These are phyloP conservation scores for Cryphonectria nitschkei DNA, from an alignment of 2,329 filamentous ascomycete genomes.

Conservation along the genomic window DNA sequence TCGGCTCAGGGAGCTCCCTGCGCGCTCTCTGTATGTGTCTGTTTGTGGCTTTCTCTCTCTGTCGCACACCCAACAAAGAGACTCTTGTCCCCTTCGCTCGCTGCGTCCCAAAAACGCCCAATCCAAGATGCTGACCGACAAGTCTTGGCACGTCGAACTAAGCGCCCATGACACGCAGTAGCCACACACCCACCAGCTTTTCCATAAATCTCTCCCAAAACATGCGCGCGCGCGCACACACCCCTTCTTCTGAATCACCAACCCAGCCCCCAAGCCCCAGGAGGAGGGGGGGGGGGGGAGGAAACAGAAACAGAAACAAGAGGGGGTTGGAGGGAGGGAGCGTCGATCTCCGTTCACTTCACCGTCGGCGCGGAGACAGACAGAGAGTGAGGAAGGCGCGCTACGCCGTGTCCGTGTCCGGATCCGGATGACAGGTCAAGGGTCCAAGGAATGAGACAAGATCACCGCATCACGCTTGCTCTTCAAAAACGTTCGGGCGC, in stretches of 20 bases:
- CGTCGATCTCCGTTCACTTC: not conserved
- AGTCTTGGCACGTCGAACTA: constrained; percentile 3
- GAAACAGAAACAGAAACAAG: not conserved
- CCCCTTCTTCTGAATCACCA: not conserved
- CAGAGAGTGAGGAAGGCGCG: not conserved
- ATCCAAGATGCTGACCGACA: constrained; percentile 6
- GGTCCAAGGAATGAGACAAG: not conserved
- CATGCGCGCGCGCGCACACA: not conserved
- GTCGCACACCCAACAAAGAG: no score
- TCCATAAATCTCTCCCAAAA: not conserved
- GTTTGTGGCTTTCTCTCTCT: no score
- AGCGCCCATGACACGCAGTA: not conserved
- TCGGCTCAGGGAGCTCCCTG: no score
- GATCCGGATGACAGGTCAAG: not conserved
- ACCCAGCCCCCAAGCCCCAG: not conserved
- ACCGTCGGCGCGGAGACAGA: no score
- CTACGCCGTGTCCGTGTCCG: not conserved
- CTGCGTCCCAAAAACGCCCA: not conserved
- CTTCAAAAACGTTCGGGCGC: not conserved
- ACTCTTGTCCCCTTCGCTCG: not conserved
- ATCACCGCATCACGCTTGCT: not conserved
- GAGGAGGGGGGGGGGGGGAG: no score
- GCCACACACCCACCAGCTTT: not conserved
- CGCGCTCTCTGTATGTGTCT: no score
- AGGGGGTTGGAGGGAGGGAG: no score